A percentile compares a stretch with the other conserved stretches of the same genome.
These are phyloP conservation scores for Lachancea mirantina DNA, from an alignment of 805 yeast species.

Conservation along the genomic window DNA sequence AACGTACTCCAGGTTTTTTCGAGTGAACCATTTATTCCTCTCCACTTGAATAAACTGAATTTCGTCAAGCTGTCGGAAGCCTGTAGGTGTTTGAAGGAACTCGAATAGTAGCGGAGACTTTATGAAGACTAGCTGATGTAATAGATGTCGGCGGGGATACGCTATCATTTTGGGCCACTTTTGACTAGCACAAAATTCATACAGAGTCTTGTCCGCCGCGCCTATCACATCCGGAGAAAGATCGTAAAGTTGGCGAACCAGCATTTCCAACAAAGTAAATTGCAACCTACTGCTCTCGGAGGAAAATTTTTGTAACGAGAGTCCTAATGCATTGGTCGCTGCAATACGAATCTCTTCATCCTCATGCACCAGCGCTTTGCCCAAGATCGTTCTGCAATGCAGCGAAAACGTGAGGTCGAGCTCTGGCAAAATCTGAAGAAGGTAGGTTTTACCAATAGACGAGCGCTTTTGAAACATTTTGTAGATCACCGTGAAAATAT, in stretches of 20 bases:
- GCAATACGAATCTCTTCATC: slow-evolving; percentile 44
- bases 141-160: slow-evolving; percentile 21
- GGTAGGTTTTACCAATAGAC: slow-evolving; percentile 45
- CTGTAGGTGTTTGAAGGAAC: slow-evolving; percentile 57
- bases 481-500: slow-evolving; percentile 71
- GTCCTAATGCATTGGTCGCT: slow-evolving; percentile 49
- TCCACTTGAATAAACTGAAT: slow-evolving; percentile 57
- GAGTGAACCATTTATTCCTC: slow-evolving; percentile 58
- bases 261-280: slow-evolving; percentile 33
- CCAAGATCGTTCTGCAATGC: slow-evolving; percentile 60
- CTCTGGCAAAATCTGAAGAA: slow-evolving; percentile 50
- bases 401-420: slow-evolving; percentile 54
- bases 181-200: slow-evolving; percentile 42
- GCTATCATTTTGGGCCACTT: slow-evolving; percentile 27
- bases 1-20: slow-evolving; percentile 42
- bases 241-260: slow-evolving; percentile 69
- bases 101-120: slow-evolving; percentile 54
- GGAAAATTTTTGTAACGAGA: slow-evolving; percentile 14
- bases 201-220: slow-evolving; percentile 48
- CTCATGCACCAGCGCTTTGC: slow-evolving; percentile 55
- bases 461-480: slow-evolving; percentile 54
- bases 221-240: slow-evolving; percentile 47
- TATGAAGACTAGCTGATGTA: slow-evolving; percentile 41
- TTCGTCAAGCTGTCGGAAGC: slow-evolving; percentile 58
- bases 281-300: slow-evolving; percentile 5